Percentiles rank a stretch among this genome's conserved stretches.
Conservation (phyloP, 331 rosid genomes). For the Dryas integrifolia region DNA sequence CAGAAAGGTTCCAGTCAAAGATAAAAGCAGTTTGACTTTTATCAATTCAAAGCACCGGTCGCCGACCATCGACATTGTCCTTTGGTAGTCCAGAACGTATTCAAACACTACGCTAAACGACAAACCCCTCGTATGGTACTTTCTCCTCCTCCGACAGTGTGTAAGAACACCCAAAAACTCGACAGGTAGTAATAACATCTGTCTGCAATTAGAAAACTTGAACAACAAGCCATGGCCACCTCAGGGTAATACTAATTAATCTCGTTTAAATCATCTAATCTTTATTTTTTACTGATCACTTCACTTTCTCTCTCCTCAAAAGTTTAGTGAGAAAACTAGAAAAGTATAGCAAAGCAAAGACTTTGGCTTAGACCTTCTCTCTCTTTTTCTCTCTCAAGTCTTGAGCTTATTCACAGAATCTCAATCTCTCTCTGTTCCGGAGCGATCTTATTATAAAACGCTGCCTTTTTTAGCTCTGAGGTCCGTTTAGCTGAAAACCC, state of each 20-base stretch:
- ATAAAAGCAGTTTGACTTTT: conserved; percentile 49
- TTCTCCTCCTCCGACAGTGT: conserved; percentile 20
- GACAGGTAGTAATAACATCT: conserved; percentile 23
- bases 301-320: conserved; percentile 9
- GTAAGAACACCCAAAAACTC: conserved; percentile 15
- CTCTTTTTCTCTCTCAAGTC: conserved; percentile 13
- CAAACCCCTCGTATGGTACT: conserved; percentile 26
- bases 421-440: not conserved
- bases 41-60: not conserved
- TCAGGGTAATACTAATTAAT: conserved; percentile 12
- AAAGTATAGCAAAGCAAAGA: conserved; percentile 22
- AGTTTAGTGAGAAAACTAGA: conserved; percentile 21
- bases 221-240: conserved; percentile 28
- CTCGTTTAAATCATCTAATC: not conserved
- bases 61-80: conserved; percentile 25
- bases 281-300: not conserved
- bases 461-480: not conserved
- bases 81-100: conserved; percentile 25
- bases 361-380: conserved; percentile 1
- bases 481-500: conserved; percentile 8
- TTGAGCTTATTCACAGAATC: conserved; percentile 18
- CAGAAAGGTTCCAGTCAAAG: conserved; percentile 18
- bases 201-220: conserved; percentile 31
- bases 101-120: conserved; percentile 48
- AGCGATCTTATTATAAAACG: not conserved